These are phyloP conservation scores for Stephanodiscus triporus DNA, from an alignment of 108 stramenopile genomes.

Conservation along the genomic window DNA sequence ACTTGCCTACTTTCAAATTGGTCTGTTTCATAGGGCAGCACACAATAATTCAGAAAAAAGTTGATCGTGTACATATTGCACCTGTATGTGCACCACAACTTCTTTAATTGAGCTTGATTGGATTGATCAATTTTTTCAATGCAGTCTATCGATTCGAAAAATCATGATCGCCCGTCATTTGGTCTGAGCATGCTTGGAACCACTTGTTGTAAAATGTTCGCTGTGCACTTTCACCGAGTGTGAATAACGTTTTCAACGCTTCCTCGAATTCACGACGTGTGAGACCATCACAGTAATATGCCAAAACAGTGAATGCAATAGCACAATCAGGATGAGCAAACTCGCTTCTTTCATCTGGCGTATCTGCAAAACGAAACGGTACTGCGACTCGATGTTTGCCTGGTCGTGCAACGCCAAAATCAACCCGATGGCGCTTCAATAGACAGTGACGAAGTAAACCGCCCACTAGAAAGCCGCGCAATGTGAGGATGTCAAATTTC, in stretches of 20 bases:
- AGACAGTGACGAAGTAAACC: conserved; percentile 54
- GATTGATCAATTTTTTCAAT: conserved; percentile 52
- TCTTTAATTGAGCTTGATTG: conserved; percentile 39
- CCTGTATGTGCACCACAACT: conserved; percentile 18
- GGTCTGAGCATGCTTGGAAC: conserved; percentile 29
- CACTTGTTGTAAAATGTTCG: conserved; percentile 48
- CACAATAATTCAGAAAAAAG: conserved; percentile 53
- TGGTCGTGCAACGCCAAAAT: conserved; percentile 45
- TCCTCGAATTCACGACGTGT: conserved; percentile 26
- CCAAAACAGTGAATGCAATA: conserved; percentile 48
- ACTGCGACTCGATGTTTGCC: conserved; percentile 51
- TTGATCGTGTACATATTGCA: conserved; percentile 44
- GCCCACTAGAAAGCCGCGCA: conserved; percentile 49
- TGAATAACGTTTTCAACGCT: conserved; percentile 33
- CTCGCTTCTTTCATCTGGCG: conserved; percentile 49
- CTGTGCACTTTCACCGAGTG: conserved; percentile 39
- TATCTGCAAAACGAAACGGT: conserved; percentile 54
- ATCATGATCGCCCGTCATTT: conserved; percentile 8
- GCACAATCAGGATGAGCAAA: conserved; percentile 60
- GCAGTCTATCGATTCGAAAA: conserved; percentile 17
- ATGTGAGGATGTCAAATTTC: conserved; percentile 35
- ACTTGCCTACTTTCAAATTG: conserved; percentile 23
- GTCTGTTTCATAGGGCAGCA: conserved; percentile 53
- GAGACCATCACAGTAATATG: conserved; percentile 61
- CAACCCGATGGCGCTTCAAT: conserved; percentile 52